Percentiles rank a stretch among this genome's conserved stretches.
These are phyloP conservation scores for Scheffersomyces lignicola DNA, from an alignment of 1,139 yeast genomes.

Conservation along the genomic window DNA sequence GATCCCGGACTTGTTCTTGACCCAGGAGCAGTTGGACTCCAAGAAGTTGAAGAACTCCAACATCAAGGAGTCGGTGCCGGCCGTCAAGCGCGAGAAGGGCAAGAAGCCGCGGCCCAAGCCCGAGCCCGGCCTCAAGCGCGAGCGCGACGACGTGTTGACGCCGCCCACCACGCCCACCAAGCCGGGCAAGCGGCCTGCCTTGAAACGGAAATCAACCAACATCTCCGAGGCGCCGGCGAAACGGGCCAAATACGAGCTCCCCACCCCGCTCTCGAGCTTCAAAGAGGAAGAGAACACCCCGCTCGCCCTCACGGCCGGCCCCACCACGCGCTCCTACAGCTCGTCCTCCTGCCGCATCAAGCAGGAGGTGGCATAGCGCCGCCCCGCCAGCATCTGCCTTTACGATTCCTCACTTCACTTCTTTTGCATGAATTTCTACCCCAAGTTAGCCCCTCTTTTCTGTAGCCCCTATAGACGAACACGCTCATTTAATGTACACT, in stretches of 20 bases:
- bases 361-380: too few species aligned
- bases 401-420: too few species aligned
- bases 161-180: slow-evolving; percentile 25
- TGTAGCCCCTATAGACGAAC: too few species aligned
- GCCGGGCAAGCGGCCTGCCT: slow-evolving; percentile 13
- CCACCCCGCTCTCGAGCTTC: slow-evolving; percentile 25
- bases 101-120: slow-evolving; percentile 5
- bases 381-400: too few species aligned
- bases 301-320: too few species aligned
- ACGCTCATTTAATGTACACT: too few species aligned
- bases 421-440: too few species aligned
- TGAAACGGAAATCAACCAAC: slow-evolving; percentile 16
- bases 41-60: slow-evolving; percentile 33
- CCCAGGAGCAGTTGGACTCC: slow-evolving; percentile 52
- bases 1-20: slow-evolving; percentile 58
- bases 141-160: slow-evolving; percentile 12
- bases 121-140: slow-evolving; percentile 3
- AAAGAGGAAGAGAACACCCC: too few species aligned
- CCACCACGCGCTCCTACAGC: too few species aligned
- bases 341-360: too few species aligned
- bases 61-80: slow-evolving; percentile 7
- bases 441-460: too few species aligned
- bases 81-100: slow-evolving; percentile 10
- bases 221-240: slow-evolving; percentile 8
- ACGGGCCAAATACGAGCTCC: slow-evolving; percentile 16